phyloP scores from a whole-genome alignment of 139 green algal genomes.

The Eudorina sp. region DNA sequence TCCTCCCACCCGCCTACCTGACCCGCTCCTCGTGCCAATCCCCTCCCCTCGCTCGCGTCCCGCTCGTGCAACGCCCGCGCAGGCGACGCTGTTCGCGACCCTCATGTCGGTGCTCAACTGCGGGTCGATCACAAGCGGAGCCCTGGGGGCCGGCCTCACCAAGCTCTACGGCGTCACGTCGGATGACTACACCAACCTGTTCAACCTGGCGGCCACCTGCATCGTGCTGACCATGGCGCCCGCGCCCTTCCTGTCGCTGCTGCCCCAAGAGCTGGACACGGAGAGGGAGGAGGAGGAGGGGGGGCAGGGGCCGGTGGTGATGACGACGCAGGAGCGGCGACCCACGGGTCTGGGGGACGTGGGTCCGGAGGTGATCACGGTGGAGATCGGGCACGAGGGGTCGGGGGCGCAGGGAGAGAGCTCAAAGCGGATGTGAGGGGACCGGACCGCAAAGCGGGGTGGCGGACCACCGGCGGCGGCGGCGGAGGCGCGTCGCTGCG shows the following conservation, averaged over 20 bases:
- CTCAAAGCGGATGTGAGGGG: too few species aligned
- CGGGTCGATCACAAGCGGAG: slow-evolving; percentile 59
- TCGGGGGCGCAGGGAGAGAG: too few species aligned
- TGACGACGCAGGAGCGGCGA: neutral
- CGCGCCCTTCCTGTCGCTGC: slow-evolving; percentile 62
- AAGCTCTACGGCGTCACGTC: slow-evolving; percentile 73
- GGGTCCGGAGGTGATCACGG: too few species aligned
- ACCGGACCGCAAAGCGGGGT: too few species aligned
- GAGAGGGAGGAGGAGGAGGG: slow-evolving; percentile 15
- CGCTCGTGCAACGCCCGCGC: neutral
- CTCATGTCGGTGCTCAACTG: slow-evolving; percentile 96
- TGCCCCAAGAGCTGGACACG: slow-evolving; percentile 56
- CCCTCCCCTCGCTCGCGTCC: too few species aligned
- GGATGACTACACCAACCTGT: slow-evolving; percentile 76
- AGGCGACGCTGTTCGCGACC: slow-evolving; percentile 96
- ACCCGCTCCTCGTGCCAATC: too few species aligned
- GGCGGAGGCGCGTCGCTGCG: too few species aligned
- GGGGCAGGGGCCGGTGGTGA: neutral
- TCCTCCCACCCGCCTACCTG: too few species aligned
- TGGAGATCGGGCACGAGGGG: too few species aligned
- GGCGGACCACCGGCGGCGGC: too few species aligned
- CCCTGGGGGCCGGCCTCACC: slow-evolving; percentile 75
- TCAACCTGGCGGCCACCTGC: slow-evolving; percentile 52
- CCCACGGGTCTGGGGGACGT: neutral
- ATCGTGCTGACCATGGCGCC: slow-evolving; percentile 56